phyloP scores from a whole-genome alignment of 305 asterid genomes.

The Fraxinus sp. region DNA sequence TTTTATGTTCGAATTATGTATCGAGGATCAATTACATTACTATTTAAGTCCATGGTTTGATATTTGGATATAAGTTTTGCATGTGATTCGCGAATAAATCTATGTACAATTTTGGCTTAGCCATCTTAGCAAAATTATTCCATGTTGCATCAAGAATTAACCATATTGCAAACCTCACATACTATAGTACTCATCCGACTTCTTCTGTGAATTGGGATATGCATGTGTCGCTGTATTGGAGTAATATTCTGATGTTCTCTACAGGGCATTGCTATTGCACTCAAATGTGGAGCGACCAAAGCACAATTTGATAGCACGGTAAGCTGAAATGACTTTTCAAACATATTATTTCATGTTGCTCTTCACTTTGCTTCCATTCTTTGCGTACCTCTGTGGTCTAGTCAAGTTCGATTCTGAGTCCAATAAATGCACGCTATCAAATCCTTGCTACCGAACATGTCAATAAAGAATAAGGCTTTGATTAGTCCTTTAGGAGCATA shows the following conservation, averaged over 20 bases:
- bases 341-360: background rate
- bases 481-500: background rate
- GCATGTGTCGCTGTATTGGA: background rate
- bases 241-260: conserved; percentile 6
- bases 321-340: conserved; percentile 29
- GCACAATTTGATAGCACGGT: conserved; percentile 92
- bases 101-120: background rate
- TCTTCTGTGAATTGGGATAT: background rate
- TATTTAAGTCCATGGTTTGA: background rate
- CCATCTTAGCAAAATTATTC: background rate
- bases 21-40: background rate
- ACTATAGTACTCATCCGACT: background rate
- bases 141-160: background rate
- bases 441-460: background rate
- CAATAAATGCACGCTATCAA: background rate
- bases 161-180: background rate
- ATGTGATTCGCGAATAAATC: background rate
- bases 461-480: background rate
- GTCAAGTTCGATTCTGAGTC: background rate
- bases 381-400: background rate
- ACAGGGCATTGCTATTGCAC: conserved; percentile 92
- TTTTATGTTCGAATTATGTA: background rate
- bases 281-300: conserved; percentile 98
- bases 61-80: background rate
- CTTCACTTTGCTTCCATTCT: background rate